Evolutionary conservation across 129 eudicot species (phyloP), one percentile per base, ranked within the genome.

Genomic region (Artemisia argyi): DNA sequence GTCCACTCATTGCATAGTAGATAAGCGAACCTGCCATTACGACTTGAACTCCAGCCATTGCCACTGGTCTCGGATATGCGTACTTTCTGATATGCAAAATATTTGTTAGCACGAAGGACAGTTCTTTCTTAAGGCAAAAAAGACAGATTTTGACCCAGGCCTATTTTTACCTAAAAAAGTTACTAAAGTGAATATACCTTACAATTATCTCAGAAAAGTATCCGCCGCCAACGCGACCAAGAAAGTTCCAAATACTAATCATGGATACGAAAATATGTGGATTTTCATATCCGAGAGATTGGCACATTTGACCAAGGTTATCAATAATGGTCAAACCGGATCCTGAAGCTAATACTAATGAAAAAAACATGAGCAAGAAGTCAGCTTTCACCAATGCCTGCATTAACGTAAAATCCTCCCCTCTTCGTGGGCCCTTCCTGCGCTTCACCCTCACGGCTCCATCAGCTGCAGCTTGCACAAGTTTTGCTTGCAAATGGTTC

Each of bases 161-260:
- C 46, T 20, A 48, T 13, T 22, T 66, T 46, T 42, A 61, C 10
- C 19, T 24, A 7, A 39, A 0, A 7, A 39, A 39, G 44, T 1
- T 5, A 39, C 7, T 42, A 11, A 26, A 18, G 28, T 18, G 10
- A 11, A 64, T 42, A 16, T 64, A 42, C 94, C 90, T 82, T 48
- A 83, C 76, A 42, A 88, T 79, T 35, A 85, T 54, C 80, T 85
- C 95, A 39, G 95, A 88, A 75, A 85, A 85, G 79, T 85, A 88
- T 65, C 95, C 95, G 61, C 90, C 95, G 68, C 83, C 95, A 66
- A 88, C 85, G 28, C 90, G 90, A 39, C 90, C 95, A 66, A 88
- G 90, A 76, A 88, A 88, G 73, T 88, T 88, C 88, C 86, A 88
- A 68, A 88, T 88, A 81, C 95, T 88, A 32, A 88, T 88, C 86